Base-by-base conservation (phyloP, 768 basidiomycete species). In the Podaxis sp. region DNA sequence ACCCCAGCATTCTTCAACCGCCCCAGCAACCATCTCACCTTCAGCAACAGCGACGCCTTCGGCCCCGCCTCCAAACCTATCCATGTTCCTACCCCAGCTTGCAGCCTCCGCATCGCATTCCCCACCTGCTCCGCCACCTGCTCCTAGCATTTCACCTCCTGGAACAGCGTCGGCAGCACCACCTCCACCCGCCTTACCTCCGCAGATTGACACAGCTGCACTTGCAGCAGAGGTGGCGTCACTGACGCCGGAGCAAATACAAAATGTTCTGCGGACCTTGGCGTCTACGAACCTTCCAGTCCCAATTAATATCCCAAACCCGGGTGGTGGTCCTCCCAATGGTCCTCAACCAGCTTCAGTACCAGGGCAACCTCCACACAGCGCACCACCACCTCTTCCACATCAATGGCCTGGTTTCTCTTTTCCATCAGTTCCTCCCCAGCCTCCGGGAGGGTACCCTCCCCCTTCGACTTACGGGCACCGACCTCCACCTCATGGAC, bases 181-280 rank as follows among this genome's bases (percentile, higher is more conserved):
- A 18, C 1, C 23, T 1, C 52, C 59, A 64, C 47, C 70, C 65
- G 59, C 65, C 32, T 58, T 50, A 18, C 63, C 64, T 2, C 40
- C 62, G 7, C 46, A 50, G n/a, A 42, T 63, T 16, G 64, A 68
- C 44, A 75, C 82, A 18, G 73, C 81, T 13, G 79, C 81, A 16
- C 79, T 93, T 40, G 86, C 86, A 6, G 83, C 87, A 4, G 87
- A 90, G 66, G 83, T 91, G 5, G 87, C 90, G 5, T 78, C 85
- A 37, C 79, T 92, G 14, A 89, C 88, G 2, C 88, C 89, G 0
- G 90, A 89, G 52, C 90, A 91, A 69, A 84, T 92, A 38, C 85
- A 89, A 62, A 71, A 81, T 51, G 83, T 91, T 72, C 73, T 91
- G 11, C 80, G 81, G 37, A 79, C 86, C 0, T 76, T 92, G 16